Base-by-base conservation (phyloP, 2,329 filamentous ascomycete species). In the Colletotrichum sp. region DNA sequence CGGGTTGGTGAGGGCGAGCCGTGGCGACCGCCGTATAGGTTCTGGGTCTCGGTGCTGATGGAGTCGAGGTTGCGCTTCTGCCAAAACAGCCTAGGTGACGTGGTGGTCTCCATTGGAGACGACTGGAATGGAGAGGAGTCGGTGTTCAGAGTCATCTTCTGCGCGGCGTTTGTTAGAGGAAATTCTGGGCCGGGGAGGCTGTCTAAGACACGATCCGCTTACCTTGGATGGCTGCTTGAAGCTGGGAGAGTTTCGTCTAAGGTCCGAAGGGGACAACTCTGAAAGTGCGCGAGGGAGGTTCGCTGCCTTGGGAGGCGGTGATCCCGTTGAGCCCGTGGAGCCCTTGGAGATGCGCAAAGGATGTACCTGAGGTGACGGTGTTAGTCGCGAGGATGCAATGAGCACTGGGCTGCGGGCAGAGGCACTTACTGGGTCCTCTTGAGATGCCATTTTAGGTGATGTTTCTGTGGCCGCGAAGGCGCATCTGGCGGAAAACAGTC, bases 11-110 rank as follows among this genome's bases (percentile, higher is more conserved):
- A 93, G 9, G 93, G 92, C 13, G 94, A 92, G 59, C 90, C 88
- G 34, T 87, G 85, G 67, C 92, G 89, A 74, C 89, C 88, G 77
- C 91, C 89, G 78, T 92, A 92, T 72, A 89, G 84, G 63, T 87
- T 89, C 85, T 96, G 89, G 86, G 98, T 98, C 86, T 98, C 96
- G 5, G 87, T 86, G 77, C 89, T 90, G 78, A 77, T 77, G 52
- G 75, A 77, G 88, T 92, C 79, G 91, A 92, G 81, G 92, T 95
- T 87, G 87, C 94, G 84, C 88, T 92, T 87, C 93, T 98, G 95
- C 97, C 97, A 99, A 87, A 98, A 98, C 74, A 95, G 88, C 79
- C 95, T 95, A 69, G 96, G 95, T 60, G 96, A 98, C 63, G 93
- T 90, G 77, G 90, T 87, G 78, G 88, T 83, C 71, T 93, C 90